These are phyloP conservation scores for Podospora pseudoanserina DNA, from an alignment of 495 filamentous ascomycete genomes.

Conservation along the genomic window DNA sequence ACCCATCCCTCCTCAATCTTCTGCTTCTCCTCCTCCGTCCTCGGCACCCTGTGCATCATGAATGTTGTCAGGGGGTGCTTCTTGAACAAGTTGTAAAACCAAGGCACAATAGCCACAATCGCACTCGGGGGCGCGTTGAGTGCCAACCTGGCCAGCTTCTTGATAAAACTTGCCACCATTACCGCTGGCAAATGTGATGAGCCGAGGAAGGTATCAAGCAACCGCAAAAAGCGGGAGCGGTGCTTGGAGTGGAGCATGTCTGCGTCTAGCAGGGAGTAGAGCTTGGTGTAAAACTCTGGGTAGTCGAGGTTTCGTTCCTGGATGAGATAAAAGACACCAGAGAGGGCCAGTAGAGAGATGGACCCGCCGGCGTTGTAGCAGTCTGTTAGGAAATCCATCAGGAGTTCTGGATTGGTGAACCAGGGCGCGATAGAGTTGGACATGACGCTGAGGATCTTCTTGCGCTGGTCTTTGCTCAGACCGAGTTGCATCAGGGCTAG, in stretches of 20 bases:
- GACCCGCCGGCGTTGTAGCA: constrained; percentile 83
- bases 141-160: constrained; percentile 75
- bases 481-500: constrained; percentile 66
- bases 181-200: constrained; percentile 90
- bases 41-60: constrained; percentile 82
- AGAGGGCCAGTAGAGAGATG: constrained; percentile 80
- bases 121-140: constrained; percentile 83
- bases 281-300: constrained; percentile 86
- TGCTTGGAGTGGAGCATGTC: constrained; percentile 89
- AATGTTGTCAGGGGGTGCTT: constrained; percentile 86
- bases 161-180: constrained; percentile 93
- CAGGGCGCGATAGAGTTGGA: constrained; percentile 75
- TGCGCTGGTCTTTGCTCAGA: constrained; percentile 68
- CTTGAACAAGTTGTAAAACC: constrained; percentile 93
- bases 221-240: constrained; percentile 86
- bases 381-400: constrained; percentile 98
- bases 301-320: constrained; percentile 92
- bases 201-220: constrained; percentile 86
- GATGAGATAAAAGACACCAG: constrained; percentile 93
- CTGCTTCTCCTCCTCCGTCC: constrained; percentile 53
- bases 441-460: constrained; percentile 70
- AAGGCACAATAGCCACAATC: constrained; percentile 84
- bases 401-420: constrained; percentile 77
- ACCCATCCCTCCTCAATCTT: constrained; percentile 62
- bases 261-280: constrained; percentile 85